Base-by-base conservation (phyloP, 768 basidiomycete species). In the Rhizopogon salebrosus region DNA sequence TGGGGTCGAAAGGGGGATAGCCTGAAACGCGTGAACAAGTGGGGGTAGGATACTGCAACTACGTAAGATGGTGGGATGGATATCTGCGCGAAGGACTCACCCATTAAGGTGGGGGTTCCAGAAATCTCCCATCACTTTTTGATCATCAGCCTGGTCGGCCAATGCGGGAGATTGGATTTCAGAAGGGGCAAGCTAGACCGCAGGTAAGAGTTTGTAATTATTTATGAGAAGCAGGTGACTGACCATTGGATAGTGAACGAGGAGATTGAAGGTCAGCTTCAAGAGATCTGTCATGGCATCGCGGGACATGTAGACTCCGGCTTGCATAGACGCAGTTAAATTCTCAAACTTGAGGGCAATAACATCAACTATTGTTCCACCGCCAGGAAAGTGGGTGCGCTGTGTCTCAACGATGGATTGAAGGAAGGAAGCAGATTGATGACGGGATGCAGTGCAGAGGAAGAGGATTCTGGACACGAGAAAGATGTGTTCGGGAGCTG, bases 201-300 rank as follows among this genome's bases (percentile, higher is more conserved):
- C 11, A 16, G 23, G 13, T 8, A 22, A 52, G 59, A 16, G n/a
- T 0, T 38, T 3, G 29, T 16, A 3, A 31, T 22, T 3, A 11
- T 11, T 20, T 48, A 2, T 0, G 35, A 5, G 51, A 29, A 24
- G 13, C 27, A 43, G 18, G 26, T 40, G 27, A 50, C 57, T 35
- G 5, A 87, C 88, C 74, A 85, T 90, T 4, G 91, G 91, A 67
- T 91, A 93, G 63, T 89, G 87, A 38, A 83, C 66, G 48, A 92
- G 73, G 27, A 95, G 65, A 65, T 95, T 94, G 68, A 91, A 94
- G 3, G 80, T 74, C 42, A 93, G 76, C 64, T 98, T 98, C 52
- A 98, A 77, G 23, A 93, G 64, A 66, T 98, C 94, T 3, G 80
- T 77, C 72, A 88, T 78, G 2, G 93, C 91, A 51, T 91, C 89